Evolutionary conservation across 1,139 yeast genomes (phyloP), one percentile per base, ranked within the genome.

Genomic region (Hansenula anomala): DNA sequence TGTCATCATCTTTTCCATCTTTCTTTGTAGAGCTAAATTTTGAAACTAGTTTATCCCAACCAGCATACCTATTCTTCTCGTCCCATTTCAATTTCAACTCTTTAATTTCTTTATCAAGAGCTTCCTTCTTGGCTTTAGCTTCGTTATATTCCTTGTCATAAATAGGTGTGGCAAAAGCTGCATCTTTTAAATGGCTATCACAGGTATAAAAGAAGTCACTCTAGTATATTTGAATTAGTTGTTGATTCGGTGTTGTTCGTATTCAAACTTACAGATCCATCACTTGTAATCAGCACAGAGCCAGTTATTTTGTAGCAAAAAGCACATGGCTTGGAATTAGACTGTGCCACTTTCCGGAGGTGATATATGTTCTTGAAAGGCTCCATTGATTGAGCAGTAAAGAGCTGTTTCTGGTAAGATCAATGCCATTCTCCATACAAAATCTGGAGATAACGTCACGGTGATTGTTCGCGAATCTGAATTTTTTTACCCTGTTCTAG

Each of bases 141-240:
- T 62, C 66, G 6, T 61, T 54, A 45, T 77, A 80, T 10, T 67
- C 78, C 2, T 68, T 64, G 11, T 71, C 71, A 28, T 66, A 63
- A 2, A 71, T 51, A 0, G 85, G 78, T 2, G 61, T 58, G 4
- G 85, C 88, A 59, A 84, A 84, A n/a, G 71, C 67, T 1, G 68
- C 59, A 52, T 85, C 94, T 15, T 58, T 60, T 34, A 85, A 59
- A 59, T 85, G 95, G n/a, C 67, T 50, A 20, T 70, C 73, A 56
- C 95, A 86, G 1, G 76, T 67, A 55, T 82, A 84, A 56, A 86
- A 80, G 67, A 79, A 83, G 56, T 84, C 92, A 4, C 67, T 63
- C 50, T 70, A 52, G 3, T 47, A 39, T 11, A 23, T 9, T 20
- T 20, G 23, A 20, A 20, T 20, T 20, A 20, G n/a, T n/a, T n/a